Evolutionary conservation across 768 basidiomycete genomes (phyloP).

Genomic region (Kwoniella bestiolae): DNA sequence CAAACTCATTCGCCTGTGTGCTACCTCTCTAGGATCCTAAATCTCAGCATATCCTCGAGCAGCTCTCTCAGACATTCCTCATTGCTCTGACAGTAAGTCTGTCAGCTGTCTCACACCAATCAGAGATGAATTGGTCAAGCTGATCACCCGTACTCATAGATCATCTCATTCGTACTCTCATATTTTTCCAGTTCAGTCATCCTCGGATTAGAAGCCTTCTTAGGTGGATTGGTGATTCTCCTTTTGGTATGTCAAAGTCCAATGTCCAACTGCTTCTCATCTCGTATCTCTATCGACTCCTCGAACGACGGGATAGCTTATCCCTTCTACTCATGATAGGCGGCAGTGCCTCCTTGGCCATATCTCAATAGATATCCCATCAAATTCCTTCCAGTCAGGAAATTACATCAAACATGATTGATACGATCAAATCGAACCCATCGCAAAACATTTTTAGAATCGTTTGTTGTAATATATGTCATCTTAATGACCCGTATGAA

Average conservation of each 20-base stretch:
- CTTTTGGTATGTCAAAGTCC: conserved; percentile 40
- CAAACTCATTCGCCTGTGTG: neutral
- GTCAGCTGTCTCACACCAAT: neutral
- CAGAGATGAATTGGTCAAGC: neutral
- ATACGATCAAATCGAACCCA: no score
- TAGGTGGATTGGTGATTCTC: conserved; percentile 34
- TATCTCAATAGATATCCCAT: conserved; percentile 41
- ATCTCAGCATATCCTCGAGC: conserved; percentile 40
- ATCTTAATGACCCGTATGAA: neutral
- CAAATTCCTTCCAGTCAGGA: conserved; percentile 44
- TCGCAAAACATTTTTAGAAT: no score
- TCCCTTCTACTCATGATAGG: conserved; percentile 5
- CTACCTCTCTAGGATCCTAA: conserved; percentile 45
- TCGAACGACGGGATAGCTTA: neutral
- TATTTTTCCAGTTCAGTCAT: conserved; percentile 38
- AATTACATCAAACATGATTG: conserved; percentile 23
- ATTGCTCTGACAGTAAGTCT: conserved; percentile 40
- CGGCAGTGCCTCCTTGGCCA: conserved; percentile 47
- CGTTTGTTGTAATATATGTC: no score
- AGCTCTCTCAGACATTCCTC: conserved; percentile 41
- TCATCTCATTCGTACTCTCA: conserved; percentile 39
- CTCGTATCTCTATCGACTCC: no score
- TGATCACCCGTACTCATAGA: conserved; percentile 14
- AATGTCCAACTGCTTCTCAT: no score
- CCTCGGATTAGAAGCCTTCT: conserved; percentile 43